These are phyloP conservation scores for Yamadazyma sp. DNA, from an alignment of 1,139 yeast genomes.

Conservation along the genomic window DNA sequence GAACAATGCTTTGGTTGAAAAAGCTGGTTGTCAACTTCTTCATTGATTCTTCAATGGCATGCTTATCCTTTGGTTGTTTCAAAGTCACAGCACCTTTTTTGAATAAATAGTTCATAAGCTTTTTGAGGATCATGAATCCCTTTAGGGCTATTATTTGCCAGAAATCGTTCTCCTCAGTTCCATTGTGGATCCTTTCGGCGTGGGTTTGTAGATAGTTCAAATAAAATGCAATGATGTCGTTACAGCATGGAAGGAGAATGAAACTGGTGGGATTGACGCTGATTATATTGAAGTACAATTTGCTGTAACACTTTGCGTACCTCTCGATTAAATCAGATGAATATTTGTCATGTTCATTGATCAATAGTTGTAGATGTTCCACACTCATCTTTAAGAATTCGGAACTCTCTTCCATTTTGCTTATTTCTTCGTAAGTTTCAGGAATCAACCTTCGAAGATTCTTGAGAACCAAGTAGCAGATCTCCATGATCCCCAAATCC, in stretches of 20 bases:
- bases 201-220: conserved; percentile 60
- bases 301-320: conserved; percentile 73
- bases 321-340: conserved; percentile 62
- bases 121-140: conserved; percentile 65
- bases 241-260: conserved; percentile 64
- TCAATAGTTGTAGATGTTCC: conserved; percentile 58
- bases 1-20: conserved; percentile 57
- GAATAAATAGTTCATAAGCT: conserved; percentile 58
- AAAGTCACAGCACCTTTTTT: conserved; percentile 69
- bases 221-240: conserved; percentile 57
- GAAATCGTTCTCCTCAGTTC: conserved; percentile 55
- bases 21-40: conserved; percentile 50
- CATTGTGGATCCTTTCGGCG: conserved; percentile 57
- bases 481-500: conserved; percentile 55
- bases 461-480: conserved; percentile 77
- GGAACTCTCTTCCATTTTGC: conserved; percentile 54
- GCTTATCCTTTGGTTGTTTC: conserved; percentile 59
- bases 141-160: conserved; percentile 80
- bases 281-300: conserved; percentile 61
- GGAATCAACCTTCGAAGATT: conserved; percentile 64
- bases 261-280: conserved; percentile 69
- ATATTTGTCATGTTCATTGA: conserved; percentile 54
- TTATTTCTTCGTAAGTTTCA: conserved; percentile 74
- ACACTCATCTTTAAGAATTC: conserved; percentile 61
- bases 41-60: conserved; percentile 61